Base-by-base conservation (phyloP, 371 early-diverging fungal genomes). In the Mortierella sp. region DNA sequence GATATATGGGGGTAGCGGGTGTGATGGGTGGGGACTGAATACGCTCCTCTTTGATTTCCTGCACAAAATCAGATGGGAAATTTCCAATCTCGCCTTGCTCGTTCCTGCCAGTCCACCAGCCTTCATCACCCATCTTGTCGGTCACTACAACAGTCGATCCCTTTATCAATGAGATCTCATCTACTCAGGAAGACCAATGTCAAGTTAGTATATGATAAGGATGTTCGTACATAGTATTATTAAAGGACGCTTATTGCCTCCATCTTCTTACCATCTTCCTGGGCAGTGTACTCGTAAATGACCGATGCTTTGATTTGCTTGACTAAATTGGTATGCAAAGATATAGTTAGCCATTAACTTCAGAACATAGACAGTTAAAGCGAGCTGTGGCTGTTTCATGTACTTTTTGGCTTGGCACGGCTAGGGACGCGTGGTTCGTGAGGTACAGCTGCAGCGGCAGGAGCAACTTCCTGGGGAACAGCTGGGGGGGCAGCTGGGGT, bases 71-170 rank as follows among this genome's bases (percentile, higher is more conserved):
- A 55, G 85, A 84, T 14, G 91, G 91, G 59, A 91, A 91, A 26
- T 89, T 84, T 30, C 91, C 91, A 1, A 59, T 64, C 18, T 86
- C 80, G n/a, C 91, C 91, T 49, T 87, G 84, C 40, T 91, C 90
- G 28, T 89, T 88, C 61, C 65, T 84, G 35, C 91, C 91, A 55
- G 77, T 83, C 90, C 90, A 91, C 91, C 91, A 91, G 18, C 89
- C 91, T 45, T 89, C 90, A 59, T 91, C 91, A 9, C 78, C 86
- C 68, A 86, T 68, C 62, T 86, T 85, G 58, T 89, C 88, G 16
- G 87, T 75, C 35, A 91, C 86, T 3, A 84, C 83, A 14, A 91
- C 76, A 43, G 86, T 86, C 60, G 87, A 85, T 26, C 90, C 90
- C 62, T 88, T 83, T 37, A 81, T 70, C 6, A 91, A 66, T n/a